Evolutionary conservation across 2,329 filamentous ascomycete species (phyloP).

Genomic region (Aciculosporium take): DNA sequence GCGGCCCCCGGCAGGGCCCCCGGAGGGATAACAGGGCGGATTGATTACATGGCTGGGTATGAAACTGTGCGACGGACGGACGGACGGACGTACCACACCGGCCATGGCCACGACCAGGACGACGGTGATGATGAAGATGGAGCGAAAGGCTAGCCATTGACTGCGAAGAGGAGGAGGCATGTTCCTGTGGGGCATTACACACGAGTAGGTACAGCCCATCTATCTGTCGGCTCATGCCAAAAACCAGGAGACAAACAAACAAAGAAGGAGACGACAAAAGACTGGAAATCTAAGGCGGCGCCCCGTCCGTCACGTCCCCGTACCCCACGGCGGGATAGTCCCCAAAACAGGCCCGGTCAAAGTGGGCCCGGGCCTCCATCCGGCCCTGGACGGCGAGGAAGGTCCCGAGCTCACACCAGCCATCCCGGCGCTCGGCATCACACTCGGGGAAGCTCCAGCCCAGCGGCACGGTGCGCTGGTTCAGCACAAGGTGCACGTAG

Average conservation of each 20-base stretch:
- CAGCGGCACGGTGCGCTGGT: slow-evolving; percentile 59
- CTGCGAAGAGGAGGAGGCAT: too few species aligned
- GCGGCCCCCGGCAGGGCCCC: too few species aligned
- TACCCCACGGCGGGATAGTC: slow-evolving; percentile 26
- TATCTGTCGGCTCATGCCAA: too few species aligned
- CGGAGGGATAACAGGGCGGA: too few species aligned
- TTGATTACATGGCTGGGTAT: too few species aligned
- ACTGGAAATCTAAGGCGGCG: slow-evolving; percentile 12
- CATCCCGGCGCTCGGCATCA: slow-evolving; percentile 47
- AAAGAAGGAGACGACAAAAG: neutral
- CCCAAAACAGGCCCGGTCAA: slow-evolving; percentile 52
- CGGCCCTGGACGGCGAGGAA: slow-evolving; percentile 49
- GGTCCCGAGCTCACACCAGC: slow-evolving; percentile 60
- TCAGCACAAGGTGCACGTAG: slow-evolving; percentile 62
- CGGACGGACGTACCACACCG: too few species aligned
- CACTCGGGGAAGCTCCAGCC: slow-evolving; percentile 53
- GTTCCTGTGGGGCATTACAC: too few species aligned
- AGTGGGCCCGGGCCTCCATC: slow-evolving; percentile 44
- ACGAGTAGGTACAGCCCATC: too few species aligned
- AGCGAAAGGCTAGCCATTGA: too few species aligned
- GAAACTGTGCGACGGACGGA: too few species aligned
- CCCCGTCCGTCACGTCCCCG: slow-evolving; percentile 25
- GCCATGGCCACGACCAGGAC: too few species aligned
- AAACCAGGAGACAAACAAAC: neutral
- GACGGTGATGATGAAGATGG: too few species aligned